A percentile compares a stretch with the other conserved stretches of the same genome.
phyloP scores from a whole-genome alignment of 805 yeast species.

The Hanseniaspora mollemarum region DNA sequence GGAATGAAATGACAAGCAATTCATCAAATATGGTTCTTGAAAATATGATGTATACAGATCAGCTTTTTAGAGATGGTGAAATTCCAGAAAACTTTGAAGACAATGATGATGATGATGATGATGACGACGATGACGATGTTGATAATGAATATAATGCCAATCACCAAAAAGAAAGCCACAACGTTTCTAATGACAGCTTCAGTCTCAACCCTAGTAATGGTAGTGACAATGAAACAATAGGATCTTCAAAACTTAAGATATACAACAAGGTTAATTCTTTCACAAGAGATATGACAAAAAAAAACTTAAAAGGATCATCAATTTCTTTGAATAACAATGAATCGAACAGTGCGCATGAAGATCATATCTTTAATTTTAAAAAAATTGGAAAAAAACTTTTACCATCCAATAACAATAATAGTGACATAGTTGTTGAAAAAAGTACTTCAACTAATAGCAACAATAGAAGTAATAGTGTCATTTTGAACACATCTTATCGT shows the following conservation, averaged over 20 bases:
- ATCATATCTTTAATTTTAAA: conserved; percentile 6
- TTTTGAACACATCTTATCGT: not conserved
- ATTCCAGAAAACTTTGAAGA: conserved; percentile 5
- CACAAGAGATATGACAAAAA: not conserved
- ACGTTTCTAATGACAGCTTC: conserved; percentile 7
- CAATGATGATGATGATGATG: conserved; percentile 1
- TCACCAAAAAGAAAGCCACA: not conserved
- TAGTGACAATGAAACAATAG: not conserved
- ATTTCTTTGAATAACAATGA: not conserved
- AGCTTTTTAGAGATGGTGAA: conserved; percentile 13
- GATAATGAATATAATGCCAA: not conserved
- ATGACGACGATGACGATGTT: conserved; percentile 3
- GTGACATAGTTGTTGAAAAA: not conserved
- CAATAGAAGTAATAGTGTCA: not conserved
- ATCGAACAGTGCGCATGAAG: not conserved
- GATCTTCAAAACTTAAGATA: not conserved
- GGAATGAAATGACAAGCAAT: not conserved
- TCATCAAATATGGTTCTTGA: not conserved
- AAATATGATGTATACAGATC: conserved; percentile 15
- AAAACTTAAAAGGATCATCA: not conserved
- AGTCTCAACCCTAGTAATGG: not conserved
- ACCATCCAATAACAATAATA: conserved; percentile 2
- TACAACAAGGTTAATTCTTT: not conserved
- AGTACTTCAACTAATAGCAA: not conserved
- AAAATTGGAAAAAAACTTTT: conserved; percentile 4